phyloP scores from a whole-genome alignment of 2,329 filamentous ascomycete species.

The Paecilomyces niveus region DNA sequence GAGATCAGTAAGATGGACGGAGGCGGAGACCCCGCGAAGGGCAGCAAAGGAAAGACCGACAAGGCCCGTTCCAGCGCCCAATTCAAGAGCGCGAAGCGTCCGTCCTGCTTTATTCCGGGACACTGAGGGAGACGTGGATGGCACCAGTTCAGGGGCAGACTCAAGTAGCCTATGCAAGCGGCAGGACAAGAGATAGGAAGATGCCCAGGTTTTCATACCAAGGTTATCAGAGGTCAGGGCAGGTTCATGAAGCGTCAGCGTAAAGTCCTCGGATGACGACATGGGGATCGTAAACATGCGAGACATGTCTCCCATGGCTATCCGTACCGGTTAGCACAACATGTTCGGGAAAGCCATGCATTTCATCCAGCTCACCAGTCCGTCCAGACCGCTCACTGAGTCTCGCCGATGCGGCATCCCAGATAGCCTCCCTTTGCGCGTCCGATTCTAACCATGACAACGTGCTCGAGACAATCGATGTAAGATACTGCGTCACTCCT shows the following conservation, averaged over 20 bases:
- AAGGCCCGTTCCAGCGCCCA: constrained; percentile 88
- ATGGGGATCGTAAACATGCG: constrained; percentile 53
- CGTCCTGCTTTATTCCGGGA: constrained; percentile 9
- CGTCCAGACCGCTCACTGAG: constrained; percentile 83
- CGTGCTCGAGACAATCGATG: constrained; percentile 39
- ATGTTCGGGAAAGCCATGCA: constrained; percentile 3
- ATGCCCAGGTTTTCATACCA: constrained; percentile 93
- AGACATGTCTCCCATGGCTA: constrained; percentile 57
- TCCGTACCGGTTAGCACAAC: constrained; percentile 8
- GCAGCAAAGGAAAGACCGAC: constrained; percentile 78
- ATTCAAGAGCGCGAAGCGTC: constrained; percentile 54
- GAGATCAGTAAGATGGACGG: constrained; percentile 73
- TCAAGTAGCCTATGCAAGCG: constrained; percentile 49
- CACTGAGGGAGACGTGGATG: constrained; percentile 13
- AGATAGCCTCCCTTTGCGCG: constrained; percentile 42
- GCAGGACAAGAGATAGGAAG: constrained; percentile 75
- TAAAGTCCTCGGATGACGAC: constrained; percentile 41
- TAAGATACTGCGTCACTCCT: constrained; percentile 40
- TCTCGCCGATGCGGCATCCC: constrained; percentile 70
- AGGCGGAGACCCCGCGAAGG: constrained; percentile 49
- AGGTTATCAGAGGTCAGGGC: constrained; percentile 80
- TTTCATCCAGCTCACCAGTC: constrained; percentile 44
- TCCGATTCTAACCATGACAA: constrained; percentile 40
- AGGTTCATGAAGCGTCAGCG: constrained; percentile 74
- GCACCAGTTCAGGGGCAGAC: constrained; percentile 24